phyloP scores from a whole-genome alignment of 306 rosid genomes.

The Purshia tridentata region DNA sequence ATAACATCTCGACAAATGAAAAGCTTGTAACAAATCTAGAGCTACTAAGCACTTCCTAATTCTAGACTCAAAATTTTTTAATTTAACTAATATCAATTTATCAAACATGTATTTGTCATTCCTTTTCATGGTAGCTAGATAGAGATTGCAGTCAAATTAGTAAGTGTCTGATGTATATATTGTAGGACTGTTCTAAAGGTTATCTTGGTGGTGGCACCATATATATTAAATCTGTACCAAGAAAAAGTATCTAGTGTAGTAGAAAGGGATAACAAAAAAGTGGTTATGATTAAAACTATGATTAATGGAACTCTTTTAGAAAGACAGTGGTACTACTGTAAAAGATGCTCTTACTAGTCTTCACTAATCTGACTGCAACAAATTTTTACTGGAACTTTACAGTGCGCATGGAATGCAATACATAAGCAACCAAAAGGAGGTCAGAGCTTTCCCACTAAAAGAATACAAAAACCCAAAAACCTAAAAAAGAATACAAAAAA shows the following conservation, averaged over 20 bases:
- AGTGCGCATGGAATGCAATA: constrained; percentile 83
- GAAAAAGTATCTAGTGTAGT: constrained; percentile 31
- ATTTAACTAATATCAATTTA: background rate
- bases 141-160: background rate
- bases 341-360: constrained; percentile 46
- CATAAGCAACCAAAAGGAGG: constrained; percentile 56
- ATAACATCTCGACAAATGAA: no score
- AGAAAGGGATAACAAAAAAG: constrained; percentile 53
- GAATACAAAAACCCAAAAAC: constrained; percentile 30
- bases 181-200: background rate
- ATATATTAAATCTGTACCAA: background rate
- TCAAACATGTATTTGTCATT: background rate
- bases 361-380: constrained; percentile 21
- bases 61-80: background rate
- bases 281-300: constrained; percentile 79
- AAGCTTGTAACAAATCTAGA: background rate
- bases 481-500: constrained; percentile 37
- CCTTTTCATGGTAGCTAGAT: constrained; percentile 9
- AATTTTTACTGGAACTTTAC: constrained; percentile 55
- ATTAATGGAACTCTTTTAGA: constrained; percentile 59
- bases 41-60: background rate
- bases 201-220: constrained; percentile 9
- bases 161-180: no score
- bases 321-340: constrained; percentile 47
- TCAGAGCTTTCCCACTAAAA: constrained; percentile 60